phyloP scores from a whole-genome alignment of 805 yeast species.

The Candida pini region DNA sequence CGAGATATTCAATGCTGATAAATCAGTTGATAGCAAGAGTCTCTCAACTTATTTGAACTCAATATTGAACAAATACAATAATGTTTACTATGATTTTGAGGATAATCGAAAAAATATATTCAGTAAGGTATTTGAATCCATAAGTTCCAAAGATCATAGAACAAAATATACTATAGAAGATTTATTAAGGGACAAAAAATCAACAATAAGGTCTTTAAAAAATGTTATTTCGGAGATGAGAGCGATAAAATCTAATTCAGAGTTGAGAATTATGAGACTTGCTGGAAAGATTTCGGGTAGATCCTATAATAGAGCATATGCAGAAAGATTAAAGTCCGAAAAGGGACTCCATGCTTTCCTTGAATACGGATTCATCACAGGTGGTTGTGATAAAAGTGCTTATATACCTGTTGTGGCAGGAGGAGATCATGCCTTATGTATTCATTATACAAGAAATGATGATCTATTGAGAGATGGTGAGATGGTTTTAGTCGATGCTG shows the following conservation, averaged over 20 bases:
- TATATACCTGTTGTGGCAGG: slow-evolving; percentile 96
- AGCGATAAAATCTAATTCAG: slow-evolving; percentile 68
- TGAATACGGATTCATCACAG: slow-evolving; percentile 74
- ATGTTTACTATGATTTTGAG: slow-evolving; percentile 49
- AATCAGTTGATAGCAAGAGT: slow-evolving; percentile 46
- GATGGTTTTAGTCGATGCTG: slow-evolving; percentile 84
- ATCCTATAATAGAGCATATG: slow-evolving; percentile 80
- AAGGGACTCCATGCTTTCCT: slow-evolving; percentile 72
- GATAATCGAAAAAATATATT: slow-evolving; percentile 12
- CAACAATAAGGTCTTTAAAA: slow-evolving; percentile 38
- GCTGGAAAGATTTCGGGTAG: slow-evolving; percentile 81
- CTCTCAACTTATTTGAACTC: slow-evolving; percentile 39
- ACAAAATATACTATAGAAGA: slow-evolving; percentile 19
- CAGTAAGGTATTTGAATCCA: slow-evolving; percentile 15
- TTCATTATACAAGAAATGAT: slow-evolving; percentile 92
- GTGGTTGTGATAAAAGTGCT: slow-evolving; percentile 88
- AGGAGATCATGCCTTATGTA: slow-evolving; percentile 82
- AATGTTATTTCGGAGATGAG: slow-evolving; percentile 46
- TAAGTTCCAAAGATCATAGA: slow-evolving; percentile 7
- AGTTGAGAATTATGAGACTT: slow-evolving; percentile 69
- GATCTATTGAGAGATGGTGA: slow-evolving; percentile 73
- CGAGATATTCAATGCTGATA: slow-evolving; percentile 86
- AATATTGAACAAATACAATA: slow-evolving; percentile 42
- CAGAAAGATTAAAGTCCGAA: slow-evolving; percentile 62
- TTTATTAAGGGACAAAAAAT: slow-evolving; percentile 26